A percentile compares a stretch with the other conserved stretches of the same genome.
Evolutionary conservation across 306 rosid genomes (phyloP).

Genomic region (Delonix regia): DNA sequence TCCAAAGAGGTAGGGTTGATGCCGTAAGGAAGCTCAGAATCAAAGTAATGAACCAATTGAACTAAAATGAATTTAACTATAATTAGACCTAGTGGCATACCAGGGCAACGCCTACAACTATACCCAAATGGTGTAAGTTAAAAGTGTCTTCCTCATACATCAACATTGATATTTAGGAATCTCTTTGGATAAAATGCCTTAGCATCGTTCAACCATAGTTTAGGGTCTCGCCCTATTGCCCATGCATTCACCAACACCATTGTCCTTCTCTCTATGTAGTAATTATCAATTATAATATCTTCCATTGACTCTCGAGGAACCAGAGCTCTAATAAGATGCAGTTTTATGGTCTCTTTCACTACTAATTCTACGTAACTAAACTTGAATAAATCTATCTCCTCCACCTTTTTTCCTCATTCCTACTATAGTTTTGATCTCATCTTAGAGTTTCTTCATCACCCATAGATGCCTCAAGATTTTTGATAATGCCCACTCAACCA

Average conservation of each 20-base stretch:
- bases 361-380: not conserved
- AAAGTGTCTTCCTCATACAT: slow-evolving; percentile 24
- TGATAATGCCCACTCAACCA: slow-evolving; percentile 34
- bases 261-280: slow-evolving; percentile 24
- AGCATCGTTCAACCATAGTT: slow-evolving; percentile 18
- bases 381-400: not conserved
- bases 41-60: slow-evolving; percentile 36
- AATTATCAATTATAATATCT: slow-evolving; percentile 24
- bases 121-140: slow-evolving; percentile 41
- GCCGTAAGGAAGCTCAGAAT: slow-evolving; percentile 35
- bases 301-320: slow-evolving; percentile 26
- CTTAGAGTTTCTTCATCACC: slow-evolving; percentile 33
- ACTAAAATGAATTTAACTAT: slow-evolving; percentile 3
- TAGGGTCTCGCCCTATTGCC: slow-evolving; percentile 34
- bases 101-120: slow-evolving; percentile 32
- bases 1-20: not conserved
- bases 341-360: slow-evolving; percentile 25
- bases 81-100: slow-evolving; percentile 31
- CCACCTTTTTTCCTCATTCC: not conserved
- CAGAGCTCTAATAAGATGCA: slow-evolving; percentile 26
- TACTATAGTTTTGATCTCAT: slow-evolving; percentile 27
- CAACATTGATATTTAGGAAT: not conserved
- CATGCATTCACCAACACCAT: slow-evolving; percentile 22
- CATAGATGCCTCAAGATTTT: slow-evolving; percentile 36
- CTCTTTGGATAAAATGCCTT: slow-evolving; percentile 33